Evolutionary conservation across 2,329 filamentous ascomycete genomes (phyloP), one percentile per base, ranked within the genome.

Genomic region (Pyricularia pennisetigena): DNA sequence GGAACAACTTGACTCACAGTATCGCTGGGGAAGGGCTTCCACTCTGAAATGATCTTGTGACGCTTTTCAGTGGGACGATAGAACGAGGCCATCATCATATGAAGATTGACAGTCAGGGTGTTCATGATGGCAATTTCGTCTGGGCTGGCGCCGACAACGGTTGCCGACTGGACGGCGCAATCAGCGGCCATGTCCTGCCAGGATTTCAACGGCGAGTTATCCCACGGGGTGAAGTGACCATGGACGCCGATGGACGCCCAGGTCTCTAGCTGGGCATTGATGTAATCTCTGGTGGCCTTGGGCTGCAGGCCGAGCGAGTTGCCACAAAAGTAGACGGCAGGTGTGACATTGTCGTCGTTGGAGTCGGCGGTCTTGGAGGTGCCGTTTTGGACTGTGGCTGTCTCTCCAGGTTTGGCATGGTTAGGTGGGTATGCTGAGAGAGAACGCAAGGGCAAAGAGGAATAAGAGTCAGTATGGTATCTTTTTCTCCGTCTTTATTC

Each of bases 231-330:
- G 77, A 96, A 97, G 79, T 97, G 93, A 0, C 93, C 93, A 59
- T 90, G 88, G 26, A 97, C 93, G 23, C 90, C 93, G 71, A 95
- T 90, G 0, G 88, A 90, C 0, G 90, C 90, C 93, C 94, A 97
- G 3, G 92, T 93, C 70, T 90, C 86, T 0, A 97, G 84, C 72
- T 96, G 93, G 5, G 87, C 85, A 64, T 88, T 82, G 70, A 97
- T 79, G 70, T 92, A 88, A 20, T 83, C 80, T 23, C 85, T 82
- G 0, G 89, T 88, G 16, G 85, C 85, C 70, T 85, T 87, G 63
- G 94, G 93, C 76, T 97, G 93, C 4, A 94, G 85, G 54, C 93
- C 93, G 1, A 97, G 85, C 0, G 93, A 97, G 80, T 97, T 97
- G 68, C 94, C 94, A 72, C 93, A 94, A 71, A 97, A 88, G 78